Percentiles rank a stretch among this genome's conserved stretches.
Evolutionary conservation across 139 green algal species (phyloP).

Genomic region (Chlamydomonas incerta): DNA sequence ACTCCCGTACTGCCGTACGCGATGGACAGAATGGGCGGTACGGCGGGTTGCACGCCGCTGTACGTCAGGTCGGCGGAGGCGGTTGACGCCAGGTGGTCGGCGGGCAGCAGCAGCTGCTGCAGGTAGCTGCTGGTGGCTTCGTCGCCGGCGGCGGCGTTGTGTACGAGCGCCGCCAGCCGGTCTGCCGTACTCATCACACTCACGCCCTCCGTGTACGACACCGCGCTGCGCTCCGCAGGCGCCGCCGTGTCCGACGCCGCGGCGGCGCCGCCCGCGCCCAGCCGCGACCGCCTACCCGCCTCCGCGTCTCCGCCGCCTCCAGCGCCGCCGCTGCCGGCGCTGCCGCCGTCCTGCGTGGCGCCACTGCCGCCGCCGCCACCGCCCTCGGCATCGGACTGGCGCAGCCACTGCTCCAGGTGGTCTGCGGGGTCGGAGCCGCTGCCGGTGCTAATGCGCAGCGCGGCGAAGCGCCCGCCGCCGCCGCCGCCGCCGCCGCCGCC

Average conservation of each 20-base stretch:
- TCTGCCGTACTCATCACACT: background rate
- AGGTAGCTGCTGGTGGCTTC: constrained; percentile 1
- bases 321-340: too few relatives aligned
- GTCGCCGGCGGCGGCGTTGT: constrained; percentile 6
- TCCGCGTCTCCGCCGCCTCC: background rate
- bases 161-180: constrained; percentile 8
- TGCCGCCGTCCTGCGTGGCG: too few relatives aligned
- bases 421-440: too few relatives aligned
- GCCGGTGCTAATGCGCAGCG: too few relatives aligned
- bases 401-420: too few relatives aligned
- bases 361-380: too few relatives aligned
- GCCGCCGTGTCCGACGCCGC: background rate
- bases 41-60: background rate
- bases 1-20: constrained; percentile 19
- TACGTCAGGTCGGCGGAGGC: constrained; percentile 7
- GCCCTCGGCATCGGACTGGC: too few relatives aligned
- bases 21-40: background rate
- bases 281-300: background rate
- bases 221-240: background rate
- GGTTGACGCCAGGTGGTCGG: background rate
- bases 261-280: background rate
- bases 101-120: constrained; percentile 15
- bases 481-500: too few relatives aligned
- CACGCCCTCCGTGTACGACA: constrained; percentile 3
- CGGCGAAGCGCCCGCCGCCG: too few relatives aligned